These are phyloP conservation scores for Aspergillus jensenii DNA, from an alignment of 2,329 filamentous ascomycete species.

Conservation along the genomic window DNA sequence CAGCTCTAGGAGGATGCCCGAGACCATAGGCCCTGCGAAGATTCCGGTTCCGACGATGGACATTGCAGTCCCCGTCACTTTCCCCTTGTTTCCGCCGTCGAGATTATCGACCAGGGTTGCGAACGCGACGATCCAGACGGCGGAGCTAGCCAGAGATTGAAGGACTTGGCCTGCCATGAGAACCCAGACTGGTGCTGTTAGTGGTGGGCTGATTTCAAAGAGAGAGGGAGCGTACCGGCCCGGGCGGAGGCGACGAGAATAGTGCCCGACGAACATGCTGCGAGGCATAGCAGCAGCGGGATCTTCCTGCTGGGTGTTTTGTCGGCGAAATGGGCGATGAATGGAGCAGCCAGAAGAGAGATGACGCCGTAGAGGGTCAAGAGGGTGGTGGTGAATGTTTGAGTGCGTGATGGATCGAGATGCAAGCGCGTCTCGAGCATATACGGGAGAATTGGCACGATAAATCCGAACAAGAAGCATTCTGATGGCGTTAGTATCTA, in stretches of 20 bases:
- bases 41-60: constrained; percentile 27
- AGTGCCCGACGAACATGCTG: constrained; percentile 26
- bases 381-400: constrained; percentile 24
- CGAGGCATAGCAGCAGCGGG: constrained; percentile 26
- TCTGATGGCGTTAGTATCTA: constrained; percentile 16
- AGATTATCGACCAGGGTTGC: constrained; percentile 30
- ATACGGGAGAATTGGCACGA: constrained; percentile 34
- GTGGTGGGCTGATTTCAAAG: background rate
- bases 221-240: constrained; percentile 17
- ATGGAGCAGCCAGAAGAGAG: constrained; percentile 21
- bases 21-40: constrained; percentile 29
- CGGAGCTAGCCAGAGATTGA: constrained; percentile 29
- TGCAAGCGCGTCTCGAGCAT: constrained; percentile 31
- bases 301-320: constrained; percentile 23
- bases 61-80: constrained; percentile 24
- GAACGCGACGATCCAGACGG: constrained; percentile 34
- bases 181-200: constrained; percentile 16
- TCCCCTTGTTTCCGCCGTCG: constrained; percentile 25
- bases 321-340: constrained; percentile 31
- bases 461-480: constrained; percentile 33
- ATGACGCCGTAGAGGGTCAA: constrained; percentile 28
- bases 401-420: constrained; percentile 23
- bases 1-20: constrained; percentile 27
- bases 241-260: constrained; percentile 22
- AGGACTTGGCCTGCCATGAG: constrained; percentile 29